Conservation (phyloP, 495 filamentous ascomycete genomes). For the Aspergillus saccharolyticus region DNA sequence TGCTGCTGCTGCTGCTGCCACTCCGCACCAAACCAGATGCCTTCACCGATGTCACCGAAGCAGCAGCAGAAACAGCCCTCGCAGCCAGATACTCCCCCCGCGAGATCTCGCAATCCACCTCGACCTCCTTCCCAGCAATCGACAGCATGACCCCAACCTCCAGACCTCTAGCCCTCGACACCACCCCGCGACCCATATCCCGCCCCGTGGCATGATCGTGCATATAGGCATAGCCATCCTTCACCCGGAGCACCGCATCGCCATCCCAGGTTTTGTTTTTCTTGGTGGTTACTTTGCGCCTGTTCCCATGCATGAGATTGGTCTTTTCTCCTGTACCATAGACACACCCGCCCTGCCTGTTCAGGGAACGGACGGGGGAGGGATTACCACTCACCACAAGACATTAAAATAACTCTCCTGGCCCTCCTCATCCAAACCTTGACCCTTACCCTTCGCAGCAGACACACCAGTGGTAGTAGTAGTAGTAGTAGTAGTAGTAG, state of each 20-base stretch:
- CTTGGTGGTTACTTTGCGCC: conserved; percentile 71
- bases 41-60: conserved; percentile 12
- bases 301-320: too few species aligned
- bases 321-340: too few species aligned
- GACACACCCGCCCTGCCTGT: too few species aligned
- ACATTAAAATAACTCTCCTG: conserved; percentile 58
- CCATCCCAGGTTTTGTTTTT: conserved; percentile 88
- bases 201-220: conserved; percentile 57
- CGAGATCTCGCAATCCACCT: conserved; percentile 61
- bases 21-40: conserved; percentile 20
- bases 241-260: conserved; percentile 63
- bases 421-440: too few species aligned
- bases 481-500: too few species aligned
- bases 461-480: too few species aligned
- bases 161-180: conserved; percentile 44
- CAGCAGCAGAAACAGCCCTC: conserved; percentile 17
- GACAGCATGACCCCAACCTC: conserved; percentile 59
- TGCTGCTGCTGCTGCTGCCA: conserved; percentile 4
- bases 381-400: conserved; percentile 37
- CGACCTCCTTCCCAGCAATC: conserved; percentile 68
- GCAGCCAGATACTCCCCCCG: conserved; percentile 62
- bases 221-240: conserved; percentile 55
- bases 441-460: too few species aligned
- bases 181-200: conserved; percentile 54
- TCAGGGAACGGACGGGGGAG: too few species aligned